A percentile compares a stretch with the other conserved stretches of the same genome.
Evolutionary conservation across 202 grass and related monocot genomes (phyloP).

Genomic region (Schoenoplectus tabernaemontani): DNA sequence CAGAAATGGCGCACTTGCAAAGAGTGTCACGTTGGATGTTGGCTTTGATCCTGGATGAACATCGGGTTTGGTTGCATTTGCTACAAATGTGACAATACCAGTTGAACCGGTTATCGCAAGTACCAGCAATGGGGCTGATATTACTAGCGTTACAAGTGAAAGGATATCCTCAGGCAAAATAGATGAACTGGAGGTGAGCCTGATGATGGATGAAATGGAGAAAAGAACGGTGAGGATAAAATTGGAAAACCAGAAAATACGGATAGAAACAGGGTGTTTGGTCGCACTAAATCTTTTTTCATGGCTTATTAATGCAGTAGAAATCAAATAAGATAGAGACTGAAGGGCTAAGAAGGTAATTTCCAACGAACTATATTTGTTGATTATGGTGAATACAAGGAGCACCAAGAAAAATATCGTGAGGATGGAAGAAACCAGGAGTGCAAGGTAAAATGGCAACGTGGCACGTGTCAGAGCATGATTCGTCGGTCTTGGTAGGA

Average conservation of each 20-base stretch:
- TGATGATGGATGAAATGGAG: slow-evolving; percentile 41
- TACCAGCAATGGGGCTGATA: slow-evolving; percentile 46
- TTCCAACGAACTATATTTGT: slow-evolving; percentile 10
- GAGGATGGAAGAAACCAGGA: slow-evolving; percentile 34
- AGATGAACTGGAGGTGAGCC: slow-evolving; percentile 20
- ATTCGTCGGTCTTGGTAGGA: slow-evolving; percentile 6
- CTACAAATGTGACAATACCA: slow-evolving; percentile 15
- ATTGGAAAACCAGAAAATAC: slow-evolving; percentile 57
- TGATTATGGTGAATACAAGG: slow-evolving; percentile 22
- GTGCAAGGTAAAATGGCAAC: slow-evolving; percentile 34
- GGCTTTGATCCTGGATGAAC: background rate
- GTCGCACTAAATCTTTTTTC: slow-evolving; percentile 42
- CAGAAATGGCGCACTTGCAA: slow-evolving; percentile 39
- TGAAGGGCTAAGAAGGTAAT: slow-evolving; percentile 55
- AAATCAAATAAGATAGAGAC: slow-evolving; percentile 41
- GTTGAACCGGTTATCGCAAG: slow-evolving; percentile 38
- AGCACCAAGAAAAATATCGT: slow-evolving; percentile 39
- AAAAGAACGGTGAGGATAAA: slow-evolving; percentile 38
- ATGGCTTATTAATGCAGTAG: slow-evolving; percentile 41
- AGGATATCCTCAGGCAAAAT: slow-evolving; percentile 43
- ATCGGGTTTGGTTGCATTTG: background rate
- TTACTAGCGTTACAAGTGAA: slow-evolving; percentile 37
- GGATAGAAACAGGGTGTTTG: slow-evolving; percentile 48
- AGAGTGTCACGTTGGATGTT: slow-evolving; percentile 39
- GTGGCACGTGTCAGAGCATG: slow-evolving; percentile 2